Conservation (phyloP, 176 grass and related monocot species). For the Luzula sylvatica region DNA sequence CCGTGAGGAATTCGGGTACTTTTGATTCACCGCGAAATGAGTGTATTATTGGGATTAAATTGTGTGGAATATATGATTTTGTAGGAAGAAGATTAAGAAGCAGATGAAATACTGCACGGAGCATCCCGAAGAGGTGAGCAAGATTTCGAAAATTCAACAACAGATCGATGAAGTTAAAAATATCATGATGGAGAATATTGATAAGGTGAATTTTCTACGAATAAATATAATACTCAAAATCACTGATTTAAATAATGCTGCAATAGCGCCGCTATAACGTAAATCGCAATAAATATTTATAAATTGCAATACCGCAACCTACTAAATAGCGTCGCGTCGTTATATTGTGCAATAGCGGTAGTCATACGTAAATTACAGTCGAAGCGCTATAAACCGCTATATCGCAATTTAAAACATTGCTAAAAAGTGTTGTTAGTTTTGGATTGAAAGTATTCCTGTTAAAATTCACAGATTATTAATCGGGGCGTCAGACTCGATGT, state of each 20-base stretch:
- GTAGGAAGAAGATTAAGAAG: slow-evolving; percentile 44
- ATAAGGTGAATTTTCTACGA: slow-evolving; percentile 26
- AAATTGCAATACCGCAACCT: no score
- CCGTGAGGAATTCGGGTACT: slow-evolving; percentile 80
- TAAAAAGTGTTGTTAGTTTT: not conserved
- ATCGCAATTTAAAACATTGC: no score
- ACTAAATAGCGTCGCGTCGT: no score
- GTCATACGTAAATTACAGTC: no score
- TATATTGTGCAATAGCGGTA: no score
- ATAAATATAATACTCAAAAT: not conserved
- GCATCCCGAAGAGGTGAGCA: slow-evolving; percentile 50
- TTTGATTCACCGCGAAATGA: not conserved
- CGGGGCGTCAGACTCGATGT: slow-evolving; percentile 29
- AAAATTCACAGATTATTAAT: slow-evolving; percentile 24
- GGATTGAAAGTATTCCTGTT: not conserved
- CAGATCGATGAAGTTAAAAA: slow-evolving; percentile 57
- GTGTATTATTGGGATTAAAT: not conserved
- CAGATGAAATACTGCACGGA: slow-evolving; percentile 65
- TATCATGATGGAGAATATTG: slow-evolving; percentile 70
- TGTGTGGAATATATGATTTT: not conserved
- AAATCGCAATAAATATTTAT: no score
- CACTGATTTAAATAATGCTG: no score
- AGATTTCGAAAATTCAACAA: slow-evolving; percentile 44
- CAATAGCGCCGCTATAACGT: no score
- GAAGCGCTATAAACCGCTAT: no score